Base-by-base conservation (phyloP, 768 basidiomycete species). In the Glaciozyma antarctica region DNA sequence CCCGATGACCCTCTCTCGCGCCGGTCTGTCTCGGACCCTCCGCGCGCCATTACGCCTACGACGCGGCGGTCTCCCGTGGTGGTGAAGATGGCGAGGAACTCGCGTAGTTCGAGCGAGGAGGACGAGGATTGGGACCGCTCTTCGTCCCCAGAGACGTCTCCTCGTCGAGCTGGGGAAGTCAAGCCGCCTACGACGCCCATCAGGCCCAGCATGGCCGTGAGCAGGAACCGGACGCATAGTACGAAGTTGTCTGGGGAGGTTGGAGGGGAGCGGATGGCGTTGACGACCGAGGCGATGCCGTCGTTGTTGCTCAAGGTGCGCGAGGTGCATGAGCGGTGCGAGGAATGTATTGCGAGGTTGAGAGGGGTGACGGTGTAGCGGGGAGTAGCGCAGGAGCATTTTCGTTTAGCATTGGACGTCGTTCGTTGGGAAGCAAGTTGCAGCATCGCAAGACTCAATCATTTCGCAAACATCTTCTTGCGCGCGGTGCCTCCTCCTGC, bases 401-500 rank as follows among this genome's bases (percentile, higher is more conserved):
- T 47, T 48, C 9, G 19, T 48, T 48, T 48, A 2, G 38, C 38
- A 41, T 13, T 34, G 9, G 32, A 32, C 32, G 32, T 41, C 38
- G 5, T 5, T 34, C 5, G 38, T 10, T 12, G 38, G 10, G 13
- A 10, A 10, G 38, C 38, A 41, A 2, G 38, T 41, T 41, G 38
- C 38, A 41, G 38, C 7, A 41, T 41, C 38, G 7, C 38, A 41
- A 12, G 38, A 7, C 12, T 15, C 2, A 41, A n/a, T 44, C 49
- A 90, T 69, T 83, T 79, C 26, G 86, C 82, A 74, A 93, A 94
- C 56, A 91, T 75, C 65, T 81, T 84, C 76, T 88, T 88, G 52
- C 85, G 78, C 12, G 88, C 87, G 48, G 88, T 83, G 0, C 89
- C 90, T 3, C 91, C 86, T 49, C 83, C 81, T 8, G 90, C 90